Evolutionary conservation across 768 basidiomycete genomes (phyloP).

Genomic region (Asterophora lycoperdoides): DNA sequence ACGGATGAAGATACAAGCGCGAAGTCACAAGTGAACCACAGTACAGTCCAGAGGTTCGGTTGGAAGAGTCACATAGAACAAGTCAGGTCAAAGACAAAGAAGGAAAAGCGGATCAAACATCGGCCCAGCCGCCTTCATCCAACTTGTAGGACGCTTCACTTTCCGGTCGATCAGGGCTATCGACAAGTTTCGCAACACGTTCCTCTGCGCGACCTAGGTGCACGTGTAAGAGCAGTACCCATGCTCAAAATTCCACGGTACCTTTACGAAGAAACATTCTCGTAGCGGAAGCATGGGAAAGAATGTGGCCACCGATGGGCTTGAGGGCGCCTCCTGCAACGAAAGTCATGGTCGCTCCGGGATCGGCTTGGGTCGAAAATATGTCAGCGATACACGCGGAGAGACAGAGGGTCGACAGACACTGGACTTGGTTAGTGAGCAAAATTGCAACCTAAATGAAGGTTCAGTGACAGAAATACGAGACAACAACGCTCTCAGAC

Average conservation of each 20-base stretch:
- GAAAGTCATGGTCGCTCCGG: slow-evolving; percentile 93
- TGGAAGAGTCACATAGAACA: background rate
- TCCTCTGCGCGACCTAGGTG: slow-evolving; percentile 74
- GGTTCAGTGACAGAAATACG: slow-evolving; percentile 6
- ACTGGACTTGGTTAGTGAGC: slow-evolving; percentile 92
- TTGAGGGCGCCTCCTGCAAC: slow-evolving; percentile 91
- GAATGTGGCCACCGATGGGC: slow-evolving; percentile 85
- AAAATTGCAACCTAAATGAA: slow-evolving; percentile 68
- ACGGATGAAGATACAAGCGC: background rate
- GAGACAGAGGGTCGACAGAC: slow-evolving; percentile 31
- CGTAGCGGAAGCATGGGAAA: slow-evolving; percentile 87
- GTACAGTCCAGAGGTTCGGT: too few relatives aligned
- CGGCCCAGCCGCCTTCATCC: slow-evolving; percentile 88
- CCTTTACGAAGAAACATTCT: slow-evolving; percentile 88
- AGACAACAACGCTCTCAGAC: slow-evolving; percentile 32
- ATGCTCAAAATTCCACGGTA: too few relatives aligned
- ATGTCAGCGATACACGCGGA: background rate
- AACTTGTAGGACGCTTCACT: slow-evolving; percentile 90
- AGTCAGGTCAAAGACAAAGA: background rate
- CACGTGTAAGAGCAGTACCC: too few relatives aligned
- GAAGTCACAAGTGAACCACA: too few relatives aligned
- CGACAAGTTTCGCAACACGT: slow-evolving; percentile 85
- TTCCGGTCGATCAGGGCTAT: slow-evolving; percentile 85
- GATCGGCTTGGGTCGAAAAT: slow-evolving; percentile 58
- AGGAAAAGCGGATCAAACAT: slow-evolving; percentile 46